phyloP scores from a whole-genome alignment of 2,329 filamentous ascomycete species.

The Trichoderma brevicompactum region DNA sequence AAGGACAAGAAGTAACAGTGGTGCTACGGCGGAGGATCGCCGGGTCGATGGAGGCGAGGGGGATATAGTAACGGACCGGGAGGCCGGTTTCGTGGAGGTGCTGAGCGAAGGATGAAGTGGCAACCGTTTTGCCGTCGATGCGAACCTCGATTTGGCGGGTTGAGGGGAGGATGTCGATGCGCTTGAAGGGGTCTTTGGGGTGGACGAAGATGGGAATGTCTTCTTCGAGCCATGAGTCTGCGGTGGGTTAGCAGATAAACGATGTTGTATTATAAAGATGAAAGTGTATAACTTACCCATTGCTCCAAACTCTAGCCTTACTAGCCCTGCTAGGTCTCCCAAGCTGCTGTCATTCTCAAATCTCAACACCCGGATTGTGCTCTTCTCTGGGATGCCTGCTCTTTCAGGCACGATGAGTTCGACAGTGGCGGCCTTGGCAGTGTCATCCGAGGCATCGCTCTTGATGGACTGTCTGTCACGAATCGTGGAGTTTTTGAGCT shows the following conservation, averaged over 20 bases:
- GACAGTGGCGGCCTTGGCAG: constrained; percentile 38
- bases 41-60: constrained; percentile 54
- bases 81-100: constrained; percentile 66
- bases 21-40: constrained; percentile 53
- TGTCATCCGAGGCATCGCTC: constrained; percentile 35
- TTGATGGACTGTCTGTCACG: constrained; percentile 38
- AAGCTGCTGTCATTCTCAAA: constrained; percentile 47
- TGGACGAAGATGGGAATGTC: constrained; percentile 63
- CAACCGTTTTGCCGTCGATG: constrained; percentile 52
- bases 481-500: constrained; percentile 38
- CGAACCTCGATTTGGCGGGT: constrained; percentile 57
- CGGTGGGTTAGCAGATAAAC: not conserved
- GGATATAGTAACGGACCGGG: constrained; percentile 63
- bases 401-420: constrained; percentile 39
- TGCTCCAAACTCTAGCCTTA: constrained; percentile 44
- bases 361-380: constrained; percentile 43
- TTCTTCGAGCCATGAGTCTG: constrained; percentile 57
- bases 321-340: constrained; percentile 40
- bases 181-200: constrained; percentile 69
- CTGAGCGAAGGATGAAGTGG: constrained; percentile 50
- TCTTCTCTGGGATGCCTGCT: constrained; percentile 35
- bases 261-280: not conserved
- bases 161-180: constrained; percentile 64
- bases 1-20: constrained; percentile 64
- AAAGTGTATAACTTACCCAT: constrained; percentile 37